Evolutionary conservation across 208 protist species (phyloP).

Genomic region (Leishmania arabica): DNA sequence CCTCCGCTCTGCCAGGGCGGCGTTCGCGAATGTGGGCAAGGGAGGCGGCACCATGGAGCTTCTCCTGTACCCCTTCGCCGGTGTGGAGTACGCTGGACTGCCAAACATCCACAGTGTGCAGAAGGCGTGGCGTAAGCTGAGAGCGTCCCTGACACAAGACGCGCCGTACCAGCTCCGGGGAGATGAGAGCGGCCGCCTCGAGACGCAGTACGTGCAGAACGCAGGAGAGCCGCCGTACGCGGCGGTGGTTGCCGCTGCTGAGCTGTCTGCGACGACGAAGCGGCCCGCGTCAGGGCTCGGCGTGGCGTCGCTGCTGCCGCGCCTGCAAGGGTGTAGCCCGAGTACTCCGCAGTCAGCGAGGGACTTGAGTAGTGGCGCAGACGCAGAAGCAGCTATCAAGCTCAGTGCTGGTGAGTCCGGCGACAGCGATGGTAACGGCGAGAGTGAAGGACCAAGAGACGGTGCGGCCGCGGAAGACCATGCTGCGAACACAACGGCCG

Average conservation of each 20-base stretch:
- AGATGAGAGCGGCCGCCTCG: background rate
- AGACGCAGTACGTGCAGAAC: constrained; percentile 20
- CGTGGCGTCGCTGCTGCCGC: background rate
- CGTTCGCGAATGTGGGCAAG: constrained; percentile 36
- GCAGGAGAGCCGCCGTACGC: constrained; percentile 27
- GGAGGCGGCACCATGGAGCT: constrained; percentile 45
- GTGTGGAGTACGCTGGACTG: constrained; percentile 42
- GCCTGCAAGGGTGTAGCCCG: background rate
- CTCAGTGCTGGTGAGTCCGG: background rate
- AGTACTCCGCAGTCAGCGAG: background rate
- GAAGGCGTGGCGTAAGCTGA: constrained; percentile 31
- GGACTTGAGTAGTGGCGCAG: background rate
- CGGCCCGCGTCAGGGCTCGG: constrained; percentile 2
- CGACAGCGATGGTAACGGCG: background rate
- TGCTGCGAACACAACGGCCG: background rate
- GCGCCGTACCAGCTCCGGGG: constrained; percentile 19
- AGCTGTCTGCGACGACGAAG: constrained; percentile 3
- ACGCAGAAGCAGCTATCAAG: background rate
- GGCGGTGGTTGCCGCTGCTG: constrained; percentile 28
- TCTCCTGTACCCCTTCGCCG: constrained; percentile 26
- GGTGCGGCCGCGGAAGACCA: background rate
- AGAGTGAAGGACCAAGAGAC: background rate
- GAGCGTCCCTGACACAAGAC: constrained; percentile 30
- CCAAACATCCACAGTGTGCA: constrained; percentile 54
- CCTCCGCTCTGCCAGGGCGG: constrained; percentile 35